Conservation (phyloP, 176 grass and related monocot species). For the Lolium multiflorum region DNA sequence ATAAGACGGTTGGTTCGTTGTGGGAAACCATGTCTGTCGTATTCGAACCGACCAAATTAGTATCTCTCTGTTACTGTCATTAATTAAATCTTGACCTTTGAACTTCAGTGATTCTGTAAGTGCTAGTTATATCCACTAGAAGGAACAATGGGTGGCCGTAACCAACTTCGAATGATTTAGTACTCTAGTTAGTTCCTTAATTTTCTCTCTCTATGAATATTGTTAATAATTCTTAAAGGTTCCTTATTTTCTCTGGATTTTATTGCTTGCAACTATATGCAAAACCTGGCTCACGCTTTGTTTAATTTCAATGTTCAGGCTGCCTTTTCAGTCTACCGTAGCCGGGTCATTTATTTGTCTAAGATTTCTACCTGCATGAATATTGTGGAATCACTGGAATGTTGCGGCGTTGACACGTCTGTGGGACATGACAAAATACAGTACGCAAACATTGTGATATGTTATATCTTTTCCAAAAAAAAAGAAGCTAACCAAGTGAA, state of each 20-base stretch:
- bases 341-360: background rate
- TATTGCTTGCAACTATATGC: background rate
- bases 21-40: background rate
- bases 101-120: background rate
- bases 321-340: background rate
- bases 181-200: slow-evolving; percentile 16
- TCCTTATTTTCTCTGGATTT: background rate
- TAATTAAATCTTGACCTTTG: background rate
- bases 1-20: background rate
- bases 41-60: slow-evolving; percentile 5
- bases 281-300: background rate
- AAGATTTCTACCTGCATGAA: background rate
- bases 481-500: background rate
- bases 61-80: background rate
- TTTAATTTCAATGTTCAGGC: background rate
- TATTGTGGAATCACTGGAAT: background rate
- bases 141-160: background rate
- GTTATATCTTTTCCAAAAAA: background rate
- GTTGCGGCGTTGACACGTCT: background rate
- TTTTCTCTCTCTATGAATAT: background rate
- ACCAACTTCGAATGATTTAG: background rate
- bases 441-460: background rate
- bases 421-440: background rate
- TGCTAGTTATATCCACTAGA: slow-evolving; percentile 10
- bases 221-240: background rate